These are phyloP conservation scores for Eutrema heterophyllum DNA, from an alignment of 345 rosid species.

Conservation along the genomic window DNA sequence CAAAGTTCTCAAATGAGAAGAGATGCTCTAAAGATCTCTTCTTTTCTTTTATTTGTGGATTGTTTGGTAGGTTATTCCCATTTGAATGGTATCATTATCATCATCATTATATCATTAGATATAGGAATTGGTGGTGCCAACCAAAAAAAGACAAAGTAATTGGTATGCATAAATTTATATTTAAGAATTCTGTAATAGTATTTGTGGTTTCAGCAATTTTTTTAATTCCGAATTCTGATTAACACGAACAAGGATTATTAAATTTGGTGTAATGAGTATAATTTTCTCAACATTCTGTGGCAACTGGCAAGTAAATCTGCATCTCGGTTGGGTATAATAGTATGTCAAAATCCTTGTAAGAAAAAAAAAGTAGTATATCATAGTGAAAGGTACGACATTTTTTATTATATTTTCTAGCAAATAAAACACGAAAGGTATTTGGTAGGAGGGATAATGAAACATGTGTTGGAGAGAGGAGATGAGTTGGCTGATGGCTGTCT, in stretches of 20 bases:
- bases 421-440: neutral
- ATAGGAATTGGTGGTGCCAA: neutral
- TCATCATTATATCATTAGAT: neutral
- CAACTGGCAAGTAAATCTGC: neutral
- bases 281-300: neutral
- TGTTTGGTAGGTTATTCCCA: slow-evolving; percentile 3
- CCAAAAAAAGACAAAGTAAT: neutral
- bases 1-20: no score
- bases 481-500: slow-evolving; percentile 28
- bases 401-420: neutral
- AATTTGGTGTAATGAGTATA: neutral
- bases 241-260: neutral
- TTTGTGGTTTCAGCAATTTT: no score
- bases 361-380: no score
- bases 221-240: neutral
- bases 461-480: slow-evolving; percentile 27
- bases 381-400: neutral
- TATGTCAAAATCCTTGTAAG: no score
- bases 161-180: neutral
- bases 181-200: no score
- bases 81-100: neutral
- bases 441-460: slow-evolving; percentile 23
- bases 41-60: neutral
- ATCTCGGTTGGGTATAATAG: neutral
- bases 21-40: neutral